Evolutionary conservation across 1,284 basidiomycete genomes (phyloP), one percentile per base, ranked within the genome.

Genomic region (Thelephora terrestris): DNA sequence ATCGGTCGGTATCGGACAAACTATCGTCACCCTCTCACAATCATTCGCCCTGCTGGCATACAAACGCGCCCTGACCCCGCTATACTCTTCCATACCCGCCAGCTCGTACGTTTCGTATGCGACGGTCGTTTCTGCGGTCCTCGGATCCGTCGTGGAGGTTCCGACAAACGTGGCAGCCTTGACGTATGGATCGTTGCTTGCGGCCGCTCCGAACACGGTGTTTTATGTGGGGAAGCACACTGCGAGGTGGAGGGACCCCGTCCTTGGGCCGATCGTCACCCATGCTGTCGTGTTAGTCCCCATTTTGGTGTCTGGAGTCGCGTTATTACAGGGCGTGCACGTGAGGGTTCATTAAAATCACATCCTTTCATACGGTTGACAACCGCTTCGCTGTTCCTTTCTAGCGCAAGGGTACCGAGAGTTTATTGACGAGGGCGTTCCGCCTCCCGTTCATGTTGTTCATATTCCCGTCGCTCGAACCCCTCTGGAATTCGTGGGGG

Each of bases 191-290:
- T 47, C 69, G 2, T 57, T 75, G 25, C 60, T 83, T n/a, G 69
- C 72, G 49, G 57, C 70, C 29, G 70, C 81, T 37, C 81, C 86
- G 1, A 70, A 76, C 52, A 69, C 76, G 12, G 74, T 76, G 9
- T 84, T 85, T 55, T 83, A 76, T 73, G 63, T 75, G 21, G 73
- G 78, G 21, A 71, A 74, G 18, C 74, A 71, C 63, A 76, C 79
- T 12, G 73, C 75, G 18, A 71, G 78, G 52, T 61, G 64, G 53
- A 66, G 66, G 27, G 69, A 75, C 53, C 71, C 78, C 14, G 50
- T 78, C n/a, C 63, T 70, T 58, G 85, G 84, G 0, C 73, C 84
- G 18, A 66, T 76, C 12, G 53, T 74, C 7, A 76, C 79, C 1
- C 84, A 88, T 63, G 54, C 65, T 17, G 50, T 62, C 27, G 73